Evolutionary conservation across 192 early-diverging fungal genomes (phyloP).

Genomic region (Coemansia sp.): DNA sequence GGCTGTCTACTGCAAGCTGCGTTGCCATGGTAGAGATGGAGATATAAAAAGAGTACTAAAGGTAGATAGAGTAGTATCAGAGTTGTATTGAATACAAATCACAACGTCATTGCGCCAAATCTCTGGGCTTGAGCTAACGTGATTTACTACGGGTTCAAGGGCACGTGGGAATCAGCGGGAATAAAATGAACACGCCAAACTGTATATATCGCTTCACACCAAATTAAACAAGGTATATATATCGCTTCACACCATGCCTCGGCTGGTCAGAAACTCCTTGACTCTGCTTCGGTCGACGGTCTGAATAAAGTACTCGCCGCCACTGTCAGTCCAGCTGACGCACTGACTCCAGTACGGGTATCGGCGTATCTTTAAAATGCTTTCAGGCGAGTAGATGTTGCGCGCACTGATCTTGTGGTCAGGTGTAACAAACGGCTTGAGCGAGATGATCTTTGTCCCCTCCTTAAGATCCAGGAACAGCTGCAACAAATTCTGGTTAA

Average conservation of each 20-base stretch:
- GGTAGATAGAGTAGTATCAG: not conserved
- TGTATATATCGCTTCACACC: not conserved
- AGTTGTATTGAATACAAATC: not conserved
- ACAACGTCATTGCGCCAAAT: not conserved
- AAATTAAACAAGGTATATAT: not conserved
- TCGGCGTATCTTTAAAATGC: conserved; percentile 67
- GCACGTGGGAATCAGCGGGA: not conserved
- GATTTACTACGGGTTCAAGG: not conserved
- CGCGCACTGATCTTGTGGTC: conserved; percentile 77
- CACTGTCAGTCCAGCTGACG: conserved; percentile 79
- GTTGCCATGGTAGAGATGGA: conserved; percentile 3
- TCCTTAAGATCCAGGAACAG: conserved; percentile 94
- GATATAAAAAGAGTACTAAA: not conserved
- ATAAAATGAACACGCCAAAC: too few relatives aligned
- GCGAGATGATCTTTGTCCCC: conserved; percentile 79
- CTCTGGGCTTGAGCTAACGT: not conserved
- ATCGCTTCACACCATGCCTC: conserved; percentile 13
- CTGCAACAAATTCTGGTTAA: conserved; percentile 83
- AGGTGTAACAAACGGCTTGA: conserved; percentile 81
- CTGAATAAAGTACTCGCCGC: conserved; percentile 79
- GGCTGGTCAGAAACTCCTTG: conserved; percentile 34
- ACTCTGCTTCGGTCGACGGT: conserved; percentile 69
- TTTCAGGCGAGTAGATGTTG: conserved; percentile 70
- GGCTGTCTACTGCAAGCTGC: conserved; percentile 58
- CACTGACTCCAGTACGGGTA: conserved; percentile 72